Evolutionary conservation across 208 protist species (phyloP), one percentile per base, ranked within the genome.

Genomic region (Blastocrithidia nonstop): DNA sequence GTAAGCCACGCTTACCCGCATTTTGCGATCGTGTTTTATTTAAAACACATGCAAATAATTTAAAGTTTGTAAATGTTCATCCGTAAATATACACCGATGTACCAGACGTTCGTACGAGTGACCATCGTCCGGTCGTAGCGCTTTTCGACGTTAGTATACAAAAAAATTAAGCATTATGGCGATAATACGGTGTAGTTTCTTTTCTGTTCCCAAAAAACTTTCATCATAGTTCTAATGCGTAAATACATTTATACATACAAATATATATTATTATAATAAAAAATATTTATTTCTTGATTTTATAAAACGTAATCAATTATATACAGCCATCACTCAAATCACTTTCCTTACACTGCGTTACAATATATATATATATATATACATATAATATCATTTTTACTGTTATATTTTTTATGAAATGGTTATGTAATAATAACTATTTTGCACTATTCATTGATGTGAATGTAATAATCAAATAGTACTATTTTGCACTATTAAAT

Each of bases 1-100:
- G 88, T 50, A 82, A 75, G 52, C 46, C 71, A 22, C 59, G 78
- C 19, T 68, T 88, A 57, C 85, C 85, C 1, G 67, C 85, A 6
- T 94, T 82, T 62, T 88, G 80, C 52, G 85, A 94, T 53, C 66
- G 85, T 0, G 64, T 94, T 8, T 48, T 94, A 0, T 91, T 63
- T 46, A 85, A 86, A 47, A 71, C n/a, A 55, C 22, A 55, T 41
- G 28, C 46, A 38, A n/a, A 50, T 15, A 37, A 49, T 17, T 19
- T 41, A 6, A 33, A 19, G 8, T 83, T 68, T 0, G 40, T 50
- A 4, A 57, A 48, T 6, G 38, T 50, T n/a, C 45, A 55, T 7
- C 43, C 90, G 6, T 53, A 59, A 0, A 51, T 83, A 9, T 94
- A 94, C 66, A 89, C 78, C 0, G 77, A 88, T 40, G 78, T 90